Base-by-base conservation (phyloP, 2,329 filamentous ascomycete species). In the Xylaria sp. region DNA sequence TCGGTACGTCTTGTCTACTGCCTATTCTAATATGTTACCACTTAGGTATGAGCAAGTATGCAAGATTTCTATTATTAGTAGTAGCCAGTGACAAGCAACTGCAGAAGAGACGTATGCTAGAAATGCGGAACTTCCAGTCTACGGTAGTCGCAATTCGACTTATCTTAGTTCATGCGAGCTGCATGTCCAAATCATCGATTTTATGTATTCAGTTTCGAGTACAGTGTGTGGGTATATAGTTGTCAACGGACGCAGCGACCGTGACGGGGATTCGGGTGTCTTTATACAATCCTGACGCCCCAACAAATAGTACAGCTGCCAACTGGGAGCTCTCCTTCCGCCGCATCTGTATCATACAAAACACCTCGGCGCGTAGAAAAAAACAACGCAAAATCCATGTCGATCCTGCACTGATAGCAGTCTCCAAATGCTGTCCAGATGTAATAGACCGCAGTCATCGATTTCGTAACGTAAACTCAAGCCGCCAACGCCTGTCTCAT, bases 401-500 rank as follows among this genome's bases (percentile, higher is more conserved):
- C 53, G 25, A 39, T 17, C 55, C 36, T n/a, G 6, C 39, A 45
- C 55, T 17, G 31, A 38, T 59, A 27, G 22, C n/a, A 53, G 59
- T n/a, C 42, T 38, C 53, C 45, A 20, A 33, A 56, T 61, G 49
- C 55, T 53, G 36, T 55, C 56, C 56, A 61, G 47, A 66, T 63
- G 61, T 38, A 47, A 59, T 9, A 25, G 29, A 57, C 56, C 56
- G 42, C 38, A 42, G 60, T 53, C 57, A 17, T 50, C 27, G 50
- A 65, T 36, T 50, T 59, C 51, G 42, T 54, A 61, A 45, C 57
- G 33, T 51, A 60, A 57, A 44, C 44, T 45, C 62, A 61, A 63
- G 29, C 65, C 61, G 11, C 50, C 59, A 68, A 68, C 68, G 68
- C 68, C 68, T 45, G 60, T 58, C 51, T 47, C 57, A 67, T 67